phyloP scores from a whole-genome alignment of 345 rosid species.

The Erucastrum elatum region DNA sequence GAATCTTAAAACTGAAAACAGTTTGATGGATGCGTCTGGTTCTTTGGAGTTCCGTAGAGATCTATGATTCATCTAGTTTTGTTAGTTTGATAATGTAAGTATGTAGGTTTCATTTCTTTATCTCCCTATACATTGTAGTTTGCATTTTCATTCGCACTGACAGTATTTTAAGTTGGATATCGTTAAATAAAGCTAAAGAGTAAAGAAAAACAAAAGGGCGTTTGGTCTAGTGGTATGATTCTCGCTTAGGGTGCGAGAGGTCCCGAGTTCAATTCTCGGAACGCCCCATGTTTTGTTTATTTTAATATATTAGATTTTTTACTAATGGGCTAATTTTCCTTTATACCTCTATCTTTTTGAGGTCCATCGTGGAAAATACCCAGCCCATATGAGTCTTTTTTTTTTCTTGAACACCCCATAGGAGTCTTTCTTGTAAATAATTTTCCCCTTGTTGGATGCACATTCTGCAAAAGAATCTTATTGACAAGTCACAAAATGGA shows the following conservation, averaged over 20 bases:
- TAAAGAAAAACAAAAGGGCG: slow-evolving; percentile 4
- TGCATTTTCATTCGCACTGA: neutral
- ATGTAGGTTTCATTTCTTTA: neutral
- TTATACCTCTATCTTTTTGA: neutral
- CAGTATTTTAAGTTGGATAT: neutral
- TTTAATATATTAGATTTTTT: neutral
- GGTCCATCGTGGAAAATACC: neutral
- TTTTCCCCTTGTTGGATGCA: neutral
- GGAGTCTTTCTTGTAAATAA: neutral
- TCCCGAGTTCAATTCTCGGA: slow-evolving; percentile 83
- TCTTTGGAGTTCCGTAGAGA: neutral
- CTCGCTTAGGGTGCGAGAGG: slow-evolving; percentile 90
- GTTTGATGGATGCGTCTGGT: neutral
- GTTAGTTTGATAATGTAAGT: neutral
- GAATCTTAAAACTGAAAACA: neutral
- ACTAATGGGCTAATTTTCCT: neutral
- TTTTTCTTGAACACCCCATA: neutral
- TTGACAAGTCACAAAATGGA: neutral
- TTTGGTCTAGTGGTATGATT: slow-evolving; percentile 88
- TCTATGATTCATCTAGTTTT: neutral
- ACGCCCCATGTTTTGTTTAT: slow-evolving; percentile 27
- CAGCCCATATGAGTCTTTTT: neutral
- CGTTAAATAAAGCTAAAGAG: neutral
- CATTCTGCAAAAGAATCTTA: neutral
- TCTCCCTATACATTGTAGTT: neutral